Percentiles rank a stretch among this genome's conserved stretches.
These are phyloP conservation scores for Silene vulgaris DNA, from an alignment of 179 eudicot species.

Conservation along the genomic window DNA sequence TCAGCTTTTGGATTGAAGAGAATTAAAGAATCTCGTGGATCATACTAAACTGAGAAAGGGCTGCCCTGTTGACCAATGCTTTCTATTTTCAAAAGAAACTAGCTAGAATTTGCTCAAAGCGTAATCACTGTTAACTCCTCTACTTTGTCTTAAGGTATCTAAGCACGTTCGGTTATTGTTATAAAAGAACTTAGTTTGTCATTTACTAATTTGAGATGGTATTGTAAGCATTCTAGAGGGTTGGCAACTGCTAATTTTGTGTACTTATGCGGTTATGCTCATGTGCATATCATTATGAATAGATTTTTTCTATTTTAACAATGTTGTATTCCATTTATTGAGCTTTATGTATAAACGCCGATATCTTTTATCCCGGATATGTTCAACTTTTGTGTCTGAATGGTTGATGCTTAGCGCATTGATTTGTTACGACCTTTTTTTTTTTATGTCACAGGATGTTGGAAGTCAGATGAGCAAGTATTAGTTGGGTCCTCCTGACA, in stretches of 20 bases:
- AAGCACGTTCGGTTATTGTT: neutral
- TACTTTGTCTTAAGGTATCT: neutral
- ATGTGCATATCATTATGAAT: neutral
- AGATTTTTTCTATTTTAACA: conserved; percentile 16
- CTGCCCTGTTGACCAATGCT: neutral
- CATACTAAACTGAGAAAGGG: too few relatives aligned
- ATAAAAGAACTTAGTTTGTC: too few relatives aligned
- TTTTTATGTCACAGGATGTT: neutral
- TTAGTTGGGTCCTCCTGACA: neutral
- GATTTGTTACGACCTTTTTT: neutral
- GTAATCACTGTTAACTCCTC: neutral
- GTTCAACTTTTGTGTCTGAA: neutral
- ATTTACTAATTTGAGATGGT: neutral
- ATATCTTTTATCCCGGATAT: neutral
- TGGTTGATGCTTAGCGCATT: neutral
- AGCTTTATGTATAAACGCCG: neutral
- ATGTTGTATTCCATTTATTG: neutral
- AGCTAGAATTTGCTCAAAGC: neutral
- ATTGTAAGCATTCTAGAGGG: neutral
- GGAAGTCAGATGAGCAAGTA: neutral
- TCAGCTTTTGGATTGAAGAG: neutral
- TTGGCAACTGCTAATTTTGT: neutral
- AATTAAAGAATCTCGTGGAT: neutral
- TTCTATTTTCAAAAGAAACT: neutral
- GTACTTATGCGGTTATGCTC: neutral